A percentile compares a stretch with the other conserved stretches of the same genome.
Evolutionary conservation across 345 rosid genomes (phyloP).

Genomic region (Excoecaria agallocha): DNA sequence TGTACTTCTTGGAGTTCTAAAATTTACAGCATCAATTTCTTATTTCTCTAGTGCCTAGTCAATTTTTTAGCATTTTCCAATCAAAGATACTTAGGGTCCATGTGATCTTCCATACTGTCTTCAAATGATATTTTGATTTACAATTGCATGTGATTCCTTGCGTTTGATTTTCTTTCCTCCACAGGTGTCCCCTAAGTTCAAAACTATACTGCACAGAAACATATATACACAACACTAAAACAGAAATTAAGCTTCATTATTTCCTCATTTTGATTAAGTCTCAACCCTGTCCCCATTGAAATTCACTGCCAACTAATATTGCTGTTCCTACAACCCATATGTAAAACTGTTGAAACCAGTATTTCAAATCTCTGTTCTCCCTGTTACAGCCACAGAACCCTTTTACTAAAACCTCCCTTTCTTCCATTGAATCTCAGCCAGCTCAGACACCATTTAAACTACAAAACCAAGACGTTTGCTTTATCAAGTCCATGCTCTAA

Average conservation of each 20-base stretch:
- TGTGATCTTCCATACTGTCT: not conserved
- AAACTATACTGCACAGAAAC: not conserved
- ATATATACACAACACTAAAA: not conserved
- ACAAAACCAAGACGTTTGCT: not conserved
- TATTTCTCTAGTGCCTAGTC: not conserved
- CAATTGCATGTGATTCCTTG: not conserved
- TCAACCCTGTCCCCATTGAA: not conserved
- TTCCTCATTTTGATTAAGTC: not conserved
- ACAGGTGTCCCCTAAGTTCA: not conserved
- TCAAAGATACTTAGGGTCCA: not conserved
- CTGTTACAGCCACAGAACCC: not conserved
- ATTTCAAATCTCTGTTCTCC: not conserved
- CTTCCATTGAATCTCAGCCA: not conserved
- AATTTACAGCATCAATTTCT: conserved; percentile 7
- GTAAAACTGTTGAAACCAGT: not conserved
- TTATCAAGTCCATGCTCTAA: conserved; percentile 2
- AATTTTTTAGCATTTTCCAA: not conserved
- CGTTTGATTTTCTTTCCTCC: not conserved
- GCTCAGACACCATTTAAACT: not conserved
- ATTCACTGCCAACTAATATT: not conserved
- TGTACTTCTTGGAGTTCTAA: not conserved
- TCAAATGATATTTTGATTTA: not conserved
- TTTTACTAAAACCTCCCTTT: not conserved
- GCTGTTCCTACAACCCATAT: not conserved
- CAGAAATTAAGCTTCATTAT: not conserved